Percentiles rank a stretch among this genome's conserved stretches.
Evolutionary conservation across 768 basidiomycete species (phyloP).

Genomic region (Lentinula boryana): DNA sequence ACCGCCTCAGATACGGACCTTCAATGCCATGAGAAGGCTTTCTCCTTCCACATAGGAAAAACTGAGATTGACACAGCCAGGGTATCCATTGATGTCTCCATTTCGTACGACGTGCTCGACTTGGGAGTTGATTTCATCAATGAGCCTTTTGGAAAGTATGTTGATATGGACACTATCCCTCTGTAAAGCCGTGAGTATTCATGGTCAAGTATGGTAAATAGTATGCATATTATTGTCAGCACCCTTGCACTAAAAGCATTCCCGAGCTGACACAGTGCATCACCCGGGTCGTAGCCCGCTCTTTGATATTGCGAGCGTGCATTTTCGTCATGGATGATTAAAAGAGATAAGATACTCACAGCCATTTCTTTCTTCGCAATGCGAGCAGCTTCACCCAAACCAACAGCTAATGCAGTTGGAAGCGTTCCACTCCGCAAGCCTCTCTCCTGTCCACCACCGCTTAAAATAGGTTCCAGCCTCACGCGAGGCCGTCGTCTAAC

Average conservation of each 20-base stretch:
- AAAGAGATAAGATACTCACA: conserved; percentile 48
- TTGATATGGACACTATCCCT: conserved; percentile 74
- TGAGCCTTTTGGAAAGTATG: conserved; percentile 72
- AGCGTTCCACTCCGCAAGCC: conserved; percentile 94
- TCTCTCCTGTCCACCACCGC: conserved; percentile 95
- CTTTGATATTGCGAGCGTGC: conserved; percentile 26
- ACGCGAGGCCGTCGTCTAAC: conserved; percentile 90
- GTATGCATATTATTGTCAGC: conserved; percentile 45
- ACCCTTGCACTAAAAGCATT: conserved; percentile 88
- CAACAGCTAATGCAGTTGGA: conserved; percentile 81
- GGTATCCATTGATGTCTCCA: conserved; percentile 87
- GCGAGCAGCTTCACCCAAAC: conserved; percentile 91
- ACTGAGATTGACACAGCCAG: conserved; percentile 93
- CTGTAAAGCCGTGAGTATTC: conserved; percentile 31
- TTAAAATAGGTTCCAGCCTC: conserved; percentile 89
- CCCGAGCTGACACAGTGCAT: conserved; percentile 41
- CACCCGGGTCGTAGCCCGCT: conserved; percentile 38
- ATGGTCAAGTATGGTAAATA: conserved; percentile 1
- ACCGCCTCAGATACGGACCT: conserved; percentile 41
- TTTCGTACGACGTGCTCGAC: conserved; percentile 93
- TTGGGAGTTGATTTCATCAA: conserved; percentile 72
- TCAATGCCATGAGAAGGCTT: conserved; percentile 94
- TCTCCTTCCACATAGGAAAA: conserved; percentile 98
- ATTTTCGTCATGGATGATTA: conserved; percentile 35
- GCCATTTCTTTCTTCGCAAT: conserved; percentile 90